Conservation (phyloP, 208 protist species). For the Tritrichomonas foetus region DNA sequence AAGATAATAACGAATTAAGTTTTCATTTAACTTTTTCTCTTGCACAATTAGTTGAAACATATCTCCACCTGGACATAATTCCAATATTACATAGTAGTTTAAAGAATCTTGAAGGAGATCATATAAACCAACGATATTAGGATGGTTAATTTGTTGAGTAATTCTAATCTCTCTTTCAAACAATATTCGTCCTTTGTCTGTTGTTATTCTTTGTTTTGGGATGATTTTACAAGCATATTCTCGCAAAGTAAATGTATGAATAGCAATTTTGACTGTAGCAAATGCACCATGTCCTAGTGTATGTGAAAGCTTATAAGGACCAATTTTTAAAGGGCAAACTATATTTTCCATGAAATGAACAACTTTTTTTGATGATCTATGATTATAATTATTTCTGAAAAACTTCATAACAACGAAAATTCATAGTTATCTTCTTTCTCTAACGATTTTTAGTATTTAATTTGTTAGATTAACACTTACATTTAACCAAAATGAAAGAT, state of each 20-base stretch:
- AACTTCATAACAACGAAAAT: no score
- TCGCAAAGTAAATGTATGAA: background rate
- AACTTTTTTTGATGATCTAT: no score
- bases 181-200: background rate
- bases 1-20: no score
- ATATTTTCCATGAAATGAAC: no score
- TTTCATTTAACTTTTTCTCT: no score
- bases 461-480: no score
- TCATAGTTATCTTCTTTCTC: no score
- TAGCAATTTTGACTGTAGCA: background rate
- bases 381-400: no score
- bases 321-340: background rate
- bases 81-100: background rate
- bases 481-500: no score
- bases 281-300: background rate
- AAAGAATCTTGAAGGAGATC: background rate
- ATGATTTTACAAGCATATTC: slow-evolving; percentile 17
- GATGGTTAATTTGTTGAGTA: background rate
- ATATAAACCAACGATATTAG: background rate
- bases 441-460: no score
- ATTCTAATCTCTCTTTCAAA: background rate
- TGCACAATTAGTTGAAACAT: background rate
- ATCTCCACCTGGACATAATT: background rate
- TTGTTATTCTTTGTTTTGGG: background rate
- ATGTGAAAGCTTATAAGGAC: background rate